These are phyloP conservation scores for Vitis hybrid DNA, from an alignment of 177 flowering plant species.

Conservation along the genomic window DNA sequence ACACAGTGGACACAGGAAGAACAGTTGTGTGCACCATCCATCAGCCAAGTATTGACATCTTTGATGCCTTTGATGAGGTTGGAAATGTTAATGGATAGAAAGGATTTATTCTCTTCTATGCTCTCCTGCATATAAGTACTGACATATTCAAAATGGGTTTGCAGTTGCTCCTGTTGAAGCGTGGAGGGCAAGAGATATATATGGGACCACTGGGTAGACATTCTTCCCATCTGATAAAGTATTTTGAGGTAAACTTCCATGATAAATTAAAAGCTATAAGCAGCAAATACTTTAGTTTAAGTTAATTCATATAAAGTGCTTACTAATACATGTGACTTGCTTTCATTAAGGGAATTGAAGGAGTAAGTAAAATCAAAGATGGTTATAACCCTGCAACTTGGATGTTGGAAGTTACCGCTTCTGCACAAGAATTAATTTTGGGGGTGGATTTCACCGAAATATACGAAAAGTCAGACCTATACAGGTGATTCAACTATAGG, in stretches of 20 bases:
- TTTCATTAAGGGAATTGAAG: slow-evolving; percentile 16
- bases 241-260: slow-evolving; percentile 21
- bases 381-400: slow-evolving; percentile 43
- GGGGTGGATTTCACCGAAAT: slow-evolving; percentile 3
- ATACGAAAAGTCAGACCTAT: slow-evolving; percentile 29
- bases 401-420: slow-evolving; percentile 32
- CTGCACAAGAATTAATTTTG: slow-evolving; percentile 23
- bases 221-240: slow-evolving; percentile 12
- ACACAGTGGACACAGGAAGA: slow-evolving; percentile 25
- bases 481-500: slow-evolving; percentile 20
- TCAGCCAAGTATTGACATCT: slow-evolving; percentile 87
- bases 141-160: not conserved
- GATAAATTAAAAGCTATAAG: not conserved
- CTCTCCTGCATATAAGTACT: not conserved
- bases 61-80: slow-evolving; percentile 90
- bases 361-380: slow-evolving; percentile 25
- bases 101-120: not conserved
- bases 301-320: not conserved
- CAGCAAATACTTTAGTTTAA: not conserved
- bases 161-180: slow-evolving; percentile 22
- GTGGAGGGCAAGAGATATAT: slow-evolving; percentile 25
- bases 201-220: slow-evolving; percentile 23
- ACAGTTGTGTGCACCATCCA: slow-evolving; percentile 59
- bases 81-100: not conserved
- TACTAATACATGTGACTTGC: not conserved